Evolutionary conservation across 1,284 basidiomycete species (phyloP), one percentile per base, ranked within the genome.

Genomic region (Rhodotorula sp.): DNA sequence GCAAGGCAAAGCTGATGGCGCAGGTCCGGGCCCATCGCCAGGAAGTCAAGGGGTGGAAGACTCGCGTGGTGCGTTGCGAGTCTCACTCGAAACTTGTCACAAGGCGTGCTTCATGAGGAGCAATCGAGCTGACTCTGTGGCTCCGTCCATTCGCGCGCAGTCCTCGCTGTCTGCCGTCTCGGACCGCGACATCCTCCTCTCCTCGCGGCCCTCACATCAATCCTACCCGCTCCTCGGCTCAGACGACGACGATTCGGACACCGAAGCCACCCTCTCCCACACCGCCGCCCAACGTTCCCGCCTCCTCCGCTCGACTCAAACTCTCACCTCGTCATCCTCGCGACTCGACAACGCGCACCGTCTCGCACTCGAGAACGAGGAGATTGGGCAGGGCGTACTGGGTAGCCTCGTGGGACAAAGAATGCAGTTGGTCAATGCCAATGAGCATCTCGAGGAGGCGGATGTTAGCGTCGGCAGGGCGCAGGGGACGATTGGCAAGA

Each of bases 151-250:
- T 7, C 22, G 22, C 11, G 22, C 32, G 49, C 64, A 57, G 39
- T n/a, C 62, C 20, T 24, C 44, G 4, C 53, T 56, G 39, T 52
- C 59, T n/a, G 44, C 34, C 63, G 27, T 52, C 19, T 66, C 70
- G 3, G 71, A 75, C 57, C 68, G 74, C 20, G 66, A 71, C 56
- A 39, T 65, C 32, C 66, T 75, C 32, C 71, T 75, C 44, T 66
- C 69, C 4, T 48, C 58, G 4, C 51, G 60, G 5, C 60, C 60
- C 3, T 29, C 34, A 17, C 49, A 61, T 30, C 52, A 66, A 7
- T 57, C 66, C 24, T 55, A 64, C 52, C 32, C 59, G 10, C 19
- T 52, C 39, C 34, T 24, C 17, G 32, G 32, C 30, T 49, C 52
- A 8, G 54, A 59, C 29, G 68, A 69, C 59, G 56, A 57, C 20